A percentile compares a stretch with the other conserved stretches of the same genome.
Conservation (phyloP, 139 green algal genomes). For the Dunaliella primolecta region DNA sequence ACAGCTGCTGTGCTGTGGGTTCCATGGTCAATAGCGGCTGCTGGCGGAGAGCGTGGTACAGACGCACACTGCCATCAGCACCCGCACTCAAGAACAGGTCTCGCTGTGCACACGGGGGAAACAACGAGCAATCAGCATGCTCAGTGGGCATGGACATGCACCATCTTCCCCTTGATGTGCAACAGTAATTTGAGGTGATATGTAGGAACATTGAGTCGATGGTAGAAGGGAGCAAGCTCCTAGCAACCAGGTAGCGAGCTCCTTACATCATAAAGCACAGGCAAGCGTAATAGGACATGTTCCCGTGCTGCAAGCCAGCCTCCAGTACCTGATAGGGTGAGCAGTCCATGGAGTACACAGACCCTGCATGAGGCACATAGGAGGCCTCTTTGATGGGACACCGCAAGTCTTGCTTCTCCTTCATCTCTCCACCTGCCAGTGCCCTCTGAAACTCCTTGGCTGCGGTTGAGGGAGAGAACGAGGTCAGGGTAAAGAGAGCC, state of each 20-base stretch:
- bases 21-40: slow-evolving; percentile 50
- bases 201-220: background rate
- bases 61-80: slow-evolving; percentile 50
- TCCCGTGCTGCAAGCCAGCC: too few relatives aligned
- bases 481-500: background rate
- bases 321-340: slow-evolving; percentile 48
- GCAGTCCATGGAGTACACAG: slow-evolving; percentile 47
- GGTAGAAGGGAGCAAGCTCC: background rate
- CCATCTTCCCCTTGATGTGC: background rate
- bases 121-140: background rate
- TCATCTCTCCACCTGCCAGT: slow-evolving; percentile 16
- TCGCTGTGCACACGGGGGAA: slow-evolving; percentile 15
- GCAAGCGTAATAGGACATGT: background rate
- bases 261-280: background rate
- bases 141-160: background rate
- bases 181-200: background rate
- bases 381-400: slow-evolving; percentile 41
- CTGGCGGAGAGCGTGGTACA: slow-evolving; percentile 47
- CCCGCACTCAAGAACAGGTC: slow-evolving; percentile 47
- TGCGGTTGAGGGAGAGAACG: too few relatives aligned
- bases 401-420: slow-evolving; percentile 35
- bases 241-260: background rate
- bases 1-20: slow-evolving; percentile 36
- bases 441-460: slow-evolving; percentile 32
- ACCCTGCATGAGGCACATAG: slow-evolving; percentile 42